Evolutionary conservation across 1,139 yeast genomes (phyloP), one percentile per base, ranked within the genome.

Genomic region (Hemisphaericaspora xylofermentans): DNA sequence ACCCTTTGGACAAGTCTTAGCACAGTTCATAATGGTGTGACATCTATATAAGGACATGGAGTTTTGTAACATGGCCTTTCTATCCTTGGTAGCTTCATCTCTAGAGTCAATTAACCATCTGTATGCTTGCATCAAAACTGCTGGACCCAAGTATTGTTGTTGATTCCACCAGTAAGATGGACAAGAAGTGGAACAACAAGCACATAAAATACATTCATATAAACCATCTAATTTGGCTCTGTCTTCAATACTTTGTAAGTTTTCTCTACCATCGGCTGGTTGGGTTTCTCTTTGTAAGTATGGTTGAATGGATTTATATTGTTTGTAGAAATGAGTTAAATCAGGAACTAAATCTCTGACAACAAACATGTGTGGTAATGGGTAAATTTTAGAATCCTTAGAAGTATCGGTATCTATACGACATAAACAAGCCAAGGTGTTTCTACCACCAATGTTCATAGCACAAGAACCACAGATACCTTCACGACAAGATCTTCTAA

Each of bases 141-240:
- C 98, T 27, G 98, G 98, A 44, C 98, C 98, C 58, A 94, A 76
- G 72, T 94, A 94, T 75, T 94, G 95, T 70, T 91, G 96, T 72
- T 89, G 96, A 74, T 94, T 94, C 99, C 99, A 94, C 98, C 99
- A 94, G 79, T 94, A 94, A 6, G 98, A 89, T 41, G 99, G 98
- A 76, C 99, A 93, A 26, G 98, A 82, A 39, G 99, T 94, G 30
- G 98, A 91, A 71, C 98, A 93, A 73, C 98, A 93, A 21, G 98
- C 98, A 76, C 98, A 93, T 62, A 93, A 77, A 58, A 93, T 93
- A 76, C 98, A 93, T 71, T 93, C 98, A 71, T 93, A 93, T 57
- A 93, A 74, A 45, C 98, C 98, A 66, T 93, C 98, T 61, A 93
- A 80, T 74, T 93, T 94, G 71, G 87, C 89, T 72, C 99, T 85